Evolutionary conservation across 441 rosid genomes (phyloP), one percentile per base, ranked within the genome.

Genomic region (Adansonia madagascariensis): DNA sequence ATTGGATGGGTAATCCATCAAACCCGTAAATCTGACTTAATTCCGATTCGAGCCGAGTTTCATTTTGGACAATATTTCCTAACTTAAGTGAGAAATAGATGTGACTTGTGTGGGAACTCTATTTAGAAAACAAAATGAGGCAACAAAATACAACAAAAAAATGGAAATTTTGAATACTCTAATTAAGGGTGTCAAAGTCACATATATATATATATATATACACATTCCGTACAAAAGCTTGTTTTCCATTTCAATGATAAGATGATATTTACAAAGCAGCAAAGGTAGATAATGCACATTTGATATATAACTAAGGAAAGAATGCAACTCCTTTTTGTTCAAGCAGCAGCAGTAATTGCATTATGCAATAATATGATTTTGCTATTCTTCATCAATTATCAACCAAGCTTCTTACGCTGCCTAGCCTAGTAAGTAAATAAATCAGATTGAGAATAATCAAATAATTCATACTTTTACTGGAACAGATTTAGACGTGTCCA

Each of bases 401-500:
- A 49, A 0, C 56, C 17, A 5, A 11, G 9, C 49, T 56, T 18
- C 63, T 56, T 22, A 71, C 14, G n/a, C 27, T 41, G 24, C 52
- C 50, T 43, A 65, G 24, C 52, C 55, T 50, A 12, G n/a, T 50
- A 65, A 41, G 44, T 62, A 31, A 62, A 31, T 2, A 65, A 15
- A 66, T 66, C 31, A 66, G 53, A 11, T 57, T 14, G 15, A 47
- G 44, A 41, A 3, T 6, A 56, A 15, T 1, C 20, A 50, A 11
- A 11, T 50, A 50, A n/a, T 73, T 80, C 87, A 88, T 75, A 80
- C 81, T 71, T 78, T 82, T 82, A 92, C 71, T 22, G 86, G n/a
- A 67, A 93, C 83, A 44, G 98, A 86, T 80, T 84, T 92, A 2
- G 92, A 67, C 10, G 91, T 94, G 71, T 95, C 99, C 76, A 95